Base-by-base conservation (phyloP, 2,329 filamentous ascomycete species). In the Trichoderma sp. region DNA sequence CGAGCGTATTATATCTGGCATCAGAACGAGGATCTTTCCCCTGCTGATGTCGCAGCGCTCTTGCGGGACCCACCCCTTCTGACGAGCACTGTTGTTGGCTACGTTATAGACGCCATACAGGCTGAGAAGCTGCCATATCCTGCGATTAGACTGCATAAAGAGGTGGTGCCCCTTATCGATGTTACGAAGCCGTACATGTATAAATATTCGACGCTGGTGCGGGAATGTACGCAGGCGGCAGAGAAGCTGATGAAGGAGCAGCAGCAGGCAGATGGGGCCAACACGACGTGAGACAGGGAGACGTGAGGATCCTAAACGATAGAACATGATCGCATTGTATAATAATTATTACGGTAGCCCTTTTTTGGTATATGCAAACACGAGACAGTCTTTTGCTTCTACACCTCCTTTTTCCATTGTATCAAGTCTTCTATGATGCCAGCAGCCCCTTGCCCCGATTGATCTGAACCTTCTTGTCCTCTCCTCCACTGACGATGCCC, bases 381-480 rank as follows among this genome's bases (percentile, higher is more conserved):
- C 21, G 12, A 45, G 44, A 34, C 39, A 17, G 24, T 24, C 21
- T 24, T 3, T 34, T 39, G 3, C 4, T 39, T 39, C 12, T 39
- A 2, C 1, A 5, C 28, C 7, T 39, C 9, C 34, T 39, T 52
- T 54, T 39, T 34, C 30, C 50, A 50, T 3, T 15, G 26, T 57
- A 63, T 43, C n/a, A 9, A 39, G 34, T 17, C 39, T 51, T 68
- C 69, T 75, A 79, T 73, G 74, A 72, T 41, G 75, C 72, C 51
- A 85, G 73, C 50, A 86, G 69, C 65, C 81, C 84, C 68, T 85
- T 82, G 19, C 87, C 88, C 70, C 85, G 84, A 77, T 99, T 97
- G 67, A 99, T 88, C 81, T 99, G 95, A 72, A 99, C 88, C 80
- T 87, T 88, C 81, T 95, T 97, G 75, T 99, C 95, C 83, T 98